Conservation (phyloP, 176 grass and related monocot species). For the Hordeum marinum region DNA sequence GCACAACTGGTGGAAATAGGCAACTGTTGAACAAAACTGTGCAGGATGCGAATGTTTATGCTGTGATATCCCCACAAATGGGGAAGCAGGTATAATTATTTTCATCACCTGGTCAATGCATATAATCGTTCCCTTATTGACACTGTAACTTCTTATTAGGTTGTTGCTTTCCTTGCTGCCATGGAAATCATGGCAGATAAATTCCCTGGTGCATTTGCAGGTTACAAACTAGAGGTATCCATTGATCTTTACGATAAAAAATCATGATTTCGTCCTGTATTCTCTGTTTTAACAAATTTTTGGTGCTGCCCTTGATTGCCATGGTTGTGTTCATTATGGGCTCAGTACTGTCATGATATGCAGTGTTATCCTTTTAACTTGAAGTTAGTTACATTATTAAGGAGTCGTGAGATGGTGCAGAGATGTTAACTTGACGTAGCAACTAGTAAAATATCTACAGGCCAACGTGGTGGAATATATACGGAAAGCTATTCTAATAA, state of each 20-base stretch:
- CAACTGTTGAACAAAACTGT: constrained; percentile 66
- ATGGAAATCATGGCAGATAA: constrained; percentile 94
- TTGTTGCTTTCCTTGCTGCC: constrained; percentile 94
- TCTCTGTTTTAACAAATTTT: not conserved
- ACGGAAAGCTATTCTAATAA: not conserved
- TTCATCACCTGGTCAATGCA: not conserved
- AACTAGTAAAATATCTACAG: not conserved
- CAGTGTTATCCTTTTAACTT: not conserved
- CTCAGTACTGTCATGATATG: not conserved
- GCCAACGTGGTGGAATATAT: not conserved
- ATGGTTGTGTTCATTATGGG: not conserved
- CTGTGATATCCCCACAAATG: constrained; percentile 96
- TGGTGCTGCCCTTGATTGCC: not conserved
- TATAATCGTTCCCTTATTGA: not conserved
- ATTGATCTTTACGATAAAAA: constrained; percentile 5
- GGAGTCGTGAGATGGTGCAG: not conserved
- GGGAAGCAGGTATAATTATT: constrained; percentile 69
- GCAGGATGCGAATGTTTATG: constrained; percentile 70
- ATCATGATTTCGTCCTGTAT: not conserved
- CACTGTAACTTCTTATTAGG: constrained; percentile 42
- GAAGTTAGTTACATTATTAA: not conserved
- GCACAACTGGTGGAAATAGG: constrained; percentile 81
- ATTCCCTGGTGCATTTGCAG: constrained; percentile 88
- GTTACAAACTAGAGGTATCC: constrained; percentile 78
- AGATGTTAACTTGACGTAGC: not conserved